Evolutionary conservation across 208 protist genomes (phyloP).

Genomic region (Leptomonas pyrrhocoris): DNA sequence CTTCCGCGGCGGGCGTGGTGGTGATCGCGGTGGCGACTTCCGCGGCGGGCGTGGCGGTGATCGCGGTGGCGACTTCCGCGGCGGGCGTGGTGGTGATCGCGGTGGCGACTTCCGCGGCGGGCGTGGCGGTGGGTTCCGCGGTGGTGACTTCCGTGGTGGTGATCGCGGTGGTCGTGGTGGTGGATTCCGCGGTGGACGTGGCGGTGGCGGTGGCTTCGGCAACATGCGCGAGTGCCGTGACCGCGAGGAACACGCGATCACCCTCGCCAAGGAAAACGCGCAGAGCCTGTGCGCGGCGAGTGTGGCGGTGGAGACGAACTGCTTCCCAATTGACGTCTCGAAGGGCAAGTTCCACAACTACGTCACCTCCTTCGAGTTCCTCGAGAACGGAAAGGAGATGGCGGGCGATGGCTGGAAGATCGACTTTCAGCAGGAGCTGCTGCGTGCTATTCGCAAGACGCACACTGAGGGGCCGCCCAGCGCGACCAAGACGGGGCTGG

Average conservation of each 20-base stretch:
- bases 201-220: conserved; percentile 16
- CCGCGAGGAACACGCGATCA: conserved; percentile 26
- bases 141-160: neutral
- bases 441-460: conserved; percentile 25
- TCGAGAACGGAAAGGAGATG: conserved; percentile 36
- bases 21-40: conserved; percentile 1
- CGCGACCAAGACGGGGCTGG: conserved; percentile 7
- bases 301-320: conserved; percentile 28
- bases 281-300: neutral
- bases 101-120: neutral
- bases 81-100: neutral
- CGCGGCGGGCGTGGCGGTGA: conserved; percentile 10
- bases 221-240: conserved; percentile 18
- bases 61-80: neutral
- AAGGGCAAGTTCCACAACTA: conserved; percentile 28
- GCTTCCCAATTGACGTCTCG: conserved; percentile 31
- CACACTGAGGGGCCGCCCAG: conserved; percentile 4
- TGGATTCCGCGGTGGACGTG: conserved; percentile 10
- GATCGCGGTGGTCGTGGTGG: conserved; percentile 1
- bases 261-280: conserved; percentile 21
- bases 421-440: conserved; percentile 21
- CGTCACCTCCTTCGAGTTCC: conserved; percentile 37
- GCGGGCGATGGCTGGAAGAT: conserved; percentile 37
- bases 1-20: neutral
- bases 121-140: neutral